Evolutionary conservation across 106 monocot species (phyloP), one percentile per base, ranked within the genome.

Genomic region (Phalaenopsis aphrodite): DNA sequence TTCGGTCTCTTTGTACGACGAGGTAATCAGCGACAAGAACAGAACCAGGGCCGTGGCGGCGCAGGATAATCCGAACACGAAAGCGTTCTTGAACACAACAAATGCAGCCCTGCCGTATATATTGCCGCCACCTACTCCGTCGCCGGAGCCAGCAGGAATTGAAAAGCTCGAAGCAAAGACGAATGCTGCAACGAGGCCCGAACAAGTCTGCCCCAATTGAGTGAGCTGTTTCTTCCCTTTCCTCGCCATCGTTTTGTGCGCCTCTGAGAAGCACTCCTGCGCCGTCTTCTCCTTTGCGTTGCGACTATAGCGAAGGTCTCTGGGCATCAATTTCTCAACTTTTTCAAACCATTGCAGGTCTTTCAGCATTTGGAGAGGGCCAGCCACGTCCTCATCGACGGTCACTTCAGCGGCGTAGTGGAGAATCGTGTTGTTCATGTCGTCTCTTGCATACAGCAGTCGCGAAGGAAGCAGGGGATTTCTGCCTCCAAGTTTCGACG

Each of bases 121-220:
- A 1, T 72, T 74, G 52, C 38, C 41, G 12, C 81, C 87, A 42
- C 81, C 68, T 68, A 5, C 68, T 6, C 68, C 14, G 52, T 12
- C 12, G 52, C 12, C 52, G 38, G 69, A 71, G 7, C 69, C 38
- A 1, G 84, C 38, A 1, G 84, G 84, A 15, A 84, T 81, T 38
- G 81, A 81, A 81, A 84, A 84, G 64, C 84, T 84, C 9, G 81
- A 84, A 5, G 87, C 81, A 41, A 87, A 87, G 16, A 87, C 87
- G 8, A 84, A 84, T 0, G 87, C 87, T 3, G 84, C 87, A 8
- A 87, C 77, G 2, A 87, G 81, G 46, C 87, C 30, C 2, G 84
- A 15, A 47, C 68, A 81, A 21, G 84, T 87, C 69, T 87, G 78
- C 21, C 87, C 87, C 23, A 87, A 37, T 1, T 87, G 68, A 45